Conservation (phyloP, 2,329 filamentous ascomycete species). For the Nemania diffusa region DNA sequence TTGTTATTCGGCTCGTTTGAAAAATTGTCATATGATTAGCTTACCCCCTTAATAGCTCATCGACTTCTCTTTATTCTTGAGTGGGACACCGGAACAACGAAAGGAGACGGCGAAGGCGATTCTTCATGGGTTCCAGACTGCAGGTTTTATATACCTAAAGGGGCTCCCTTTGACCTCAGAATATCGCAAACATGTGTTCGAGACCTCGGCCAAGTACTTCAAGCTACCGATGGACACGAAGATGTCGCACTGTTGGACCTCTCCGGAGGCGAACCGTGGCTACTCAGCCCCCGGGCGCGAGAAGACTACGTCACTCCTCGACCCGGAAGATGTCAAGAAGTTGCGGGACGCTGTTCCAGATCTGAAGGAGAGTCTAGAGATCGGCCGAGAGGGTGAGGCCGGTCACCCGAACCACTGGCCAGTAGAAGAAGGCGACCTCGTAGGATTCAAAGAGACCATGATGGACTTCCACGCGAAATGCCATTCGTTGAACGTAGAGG, state of each 20-base stretch:
- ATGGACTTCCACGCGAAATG: conserved; percentile 78
- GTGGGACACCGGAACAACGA: conserved; percentile 69
- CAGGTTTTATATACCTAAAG: conserved; percentile 89
- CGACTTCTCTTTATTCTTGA: conserved; percentile 79
- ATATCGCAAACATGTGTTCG: conserved; percentile 71
- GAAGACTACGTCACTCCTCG: conserved; percentile 70
- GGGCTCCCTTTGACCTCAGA: conserved; percentile 76
- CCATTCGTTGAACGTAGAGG: conserved; percentile 76
- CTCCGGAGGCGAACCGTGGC: conserved; percentile 76
- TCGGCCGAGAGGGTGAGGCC: conserved; percentile 68
- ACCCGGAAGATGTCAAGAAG: conserved; percentile 66
- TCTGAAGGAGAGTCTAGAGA: conserved; percentile 73
- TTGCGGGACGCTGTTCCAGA: conserved; percentile 69
- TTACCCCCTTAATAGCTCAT: conserved; percentile 67
- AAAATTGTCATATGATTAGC: conserved; percentile 26
- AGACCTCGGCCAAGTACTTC: conserved; percentile 77
- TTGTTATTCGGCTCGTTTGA: background rate
- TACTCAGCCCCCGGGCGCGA: conserved; percentile 77
- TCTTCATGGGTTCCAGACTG: conserved; percentile 81
- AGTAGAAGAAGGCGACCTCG: conserved; percentile 59
- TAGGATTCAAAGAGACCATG: conserved; percentile 78
- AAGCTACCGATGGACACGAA: conserved; percentile 70
- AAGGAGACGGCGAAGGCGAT: conserved; percentile 75
- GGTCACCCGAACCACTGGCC: conserved; percentile 83
- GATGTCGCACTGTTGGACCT: conserved; percentile 74